phyloP scores from a whole-genome alignment of 208 protist species.

The Leishmania amazonensis region DNA sequence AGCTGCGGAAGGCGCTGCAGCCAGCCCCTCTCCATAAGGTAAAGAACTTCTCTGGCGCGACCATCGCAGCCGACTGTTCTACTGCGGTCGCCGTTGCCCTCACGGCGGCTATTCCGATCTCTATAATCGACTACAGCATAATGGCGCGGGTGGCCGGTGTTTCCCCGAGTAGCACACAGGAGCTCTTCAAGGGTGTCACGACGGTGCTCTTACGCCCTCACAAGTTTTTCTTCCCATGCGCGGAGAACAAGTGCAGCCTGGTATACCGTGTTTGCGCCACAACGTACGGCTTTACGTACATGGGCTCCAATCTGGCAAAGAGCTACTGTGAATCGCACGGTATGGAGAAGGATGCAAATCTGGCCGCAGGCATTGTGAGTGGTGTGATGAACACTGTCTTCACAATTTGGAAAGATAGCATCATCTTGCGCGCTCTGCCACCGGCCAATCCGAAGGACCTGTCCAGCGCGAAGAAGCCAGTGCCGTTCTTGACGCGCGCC shows the following conservation, averaged over 20 bases:
- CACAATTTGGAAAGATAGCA: conserved; percentile 84
- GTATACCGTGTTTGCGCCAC: conserved; percentile 72
- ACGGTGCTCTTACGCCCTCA: conserved; percentile 76
- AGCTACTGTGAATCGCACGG: conserved; percentile 81
- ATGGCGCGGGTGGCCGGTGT: conserved; percentile 83
- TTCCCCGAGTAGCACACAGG: conserved; percentile 72
- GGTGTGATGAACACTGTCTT: conserved; percentile 78
- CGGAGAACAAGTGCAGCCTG: conserved; percentile 82
- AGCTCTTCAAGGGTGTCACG: conserved; percentile 59
- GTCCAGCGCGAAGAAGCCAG: conserved; percentile 50
- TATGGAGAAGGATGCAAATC: conserved; percentile 52
- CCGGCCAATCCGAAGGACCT: conserved; percentile 46
- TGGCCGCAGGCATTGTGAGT: conserved; percentile 66
- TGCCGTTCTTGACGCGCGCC: conserved; percentile 77
- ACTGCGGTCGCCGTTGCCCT: conserved; percentile 70
- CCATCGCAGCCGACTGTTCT: conserved; percentile 60
- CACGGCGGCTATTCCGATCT: conserved; percentile 81
- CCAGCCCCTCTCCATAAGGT: conserved; percentile 49
- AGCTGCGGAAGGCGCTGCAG: conserved; percentile 36
- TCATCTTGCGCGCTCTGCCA: conserved; percentile 75
- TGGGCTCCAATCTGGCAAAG: conserved; percentile 76
- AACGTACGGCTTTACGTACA: conserved; percentile 78
- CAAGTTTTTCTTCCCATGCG: conserved; percentile 84
- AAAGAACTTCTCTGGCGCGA: conserved; percentile 47
- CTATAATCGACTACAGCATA: conserved; percentile 91